phyloP scores from a whole-genome alignment of 2,329 filamentous ascomycete species.

The Fusarium lateritium region DNA sequence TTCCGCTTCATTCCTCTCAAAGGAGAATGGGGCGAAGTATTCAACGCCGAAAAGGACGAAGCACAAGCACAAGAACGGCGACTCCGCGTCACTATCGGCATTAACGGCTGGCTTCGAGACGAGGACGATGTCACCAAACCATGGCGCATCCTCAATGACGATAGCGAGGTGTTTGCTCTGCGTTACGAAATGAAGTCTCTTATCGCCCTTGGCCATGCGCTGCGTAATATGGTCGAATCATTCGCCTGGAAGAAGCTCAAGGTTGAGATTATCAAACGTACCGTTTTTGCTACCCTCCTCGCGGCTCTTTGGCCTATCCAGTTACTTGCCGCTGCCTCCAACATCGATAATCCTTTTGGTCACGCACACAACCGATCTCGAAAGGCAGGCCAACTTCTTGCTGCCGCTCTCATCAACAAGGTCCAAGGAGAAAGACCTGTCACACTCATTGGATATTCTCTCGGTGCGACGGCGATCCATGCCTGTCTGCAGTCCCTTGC shows the following conservation, averaged over 20 bases:
- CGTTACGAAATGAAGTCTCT: constrained; percentile 86
- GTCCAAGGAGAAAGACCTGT: constrained; percentile 87
- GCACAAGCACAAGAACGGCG: constrained; percentile 59
- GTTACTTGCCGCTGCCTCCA: constrained; percentile 74
- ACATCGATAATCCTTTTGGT: constrained; percentile 86
- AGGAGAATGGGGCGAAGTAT: constrained; percentile 56
- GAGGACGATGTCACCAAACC: constrained; percentile 83
- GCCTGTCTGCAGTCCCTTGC: constrained; percentile 84
- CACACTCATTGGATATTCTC: constrained; percentile 84
- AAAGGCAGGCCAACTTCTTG: constrained; percentile 84
- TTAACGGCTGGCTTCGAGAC: constrained; percentile 87
- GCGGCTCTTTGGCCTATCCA: constrained; percentile 79
- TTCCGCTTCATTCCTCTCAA: constrained; percentile 82
- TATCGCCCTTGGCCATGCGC: constrained; percentile 80
- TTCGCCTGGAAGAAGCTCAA: constrained; percentile 83
- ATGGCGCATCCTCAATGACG: constrained; percentile 80
- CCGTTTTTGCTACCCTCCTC: constrained; percentile 77
- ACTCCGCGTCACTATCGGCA: constrained; percentile 85
- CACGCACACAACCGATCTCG: constrained; percentile 83
- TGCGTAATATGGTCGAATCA: constrained; percentile 79
- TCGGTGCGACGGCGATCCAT: constrained; percentile 87
- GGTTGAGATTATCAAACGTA: constrained; percentile 80
- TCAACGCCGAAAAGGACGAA: constrained; percentile 36
- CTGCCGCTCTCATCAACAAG: constrained; percentile 85
- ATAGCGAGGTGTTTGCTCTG: constrained; percentile 86